phyloP scores from a whole-genome alignment of 208 protist species.

The Acanthamoeba divionensis region DNA sequence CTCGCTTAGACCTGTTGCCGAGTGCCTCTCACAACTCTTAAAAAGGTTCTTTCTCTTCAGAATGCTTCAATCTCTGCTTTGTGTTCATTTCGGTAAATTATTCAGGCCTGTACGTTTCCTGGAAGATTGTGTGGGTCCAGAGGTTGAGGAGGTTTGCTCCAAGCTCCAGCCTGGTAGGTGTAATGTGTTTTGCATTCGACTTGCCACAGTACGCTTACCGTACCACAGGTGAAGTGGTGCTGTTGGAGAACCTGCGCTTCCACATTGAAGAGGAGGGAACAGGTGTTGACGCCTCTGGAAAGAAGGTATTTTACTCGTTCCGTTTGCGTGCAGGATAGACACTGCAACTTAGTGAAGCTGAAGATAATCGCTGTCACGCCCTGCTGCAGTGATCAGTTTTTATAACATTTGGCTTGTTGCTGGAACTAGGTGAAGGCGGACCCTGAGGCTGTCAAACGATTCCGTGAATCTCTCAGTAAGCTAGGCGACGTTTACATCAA shows the following conservation, averaged over 20 bases:
- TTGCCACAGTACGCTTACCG: not conserved
- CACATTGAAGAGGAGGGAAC: slow-evolving; percentile 95
- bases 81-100: not conserved
- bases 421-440: slow-evolving; percentile 71
- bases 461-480: slow-evolving; percentile 85
- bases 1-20: slow-evolving; percentile 90
- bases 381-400: too few relatives aligned
- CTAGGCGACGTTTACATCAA: slow-evolving; percentile 97
- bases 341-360: too few relatives aligned
- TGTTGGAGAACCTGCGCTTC: slow-evolving; percentile 99
- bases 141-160: slow-evolving; percentile 83
- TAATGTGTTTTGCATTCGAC: slow-evolving; percentile 76
- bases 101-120: slow-evolving; percentile 80
- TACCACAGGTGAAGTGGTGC: slow-evolving; percentile 18
- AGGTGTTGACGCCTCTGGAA: slow-evolving; percentile 81
- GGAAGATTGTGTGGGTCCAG: slow-evolving; percentile 84
- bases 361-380: too few relatives aligned
- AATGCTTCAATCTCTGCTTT: slow-evolving; percentile 69
- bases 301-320: slow-evolving; percentile 56
- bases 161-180: slow-evolving; percentile 55
- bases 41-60: not conserved
- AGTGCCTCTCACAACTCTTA: slow-evolving; percentile 88
- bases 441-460: slow-evolving; percentile 73
- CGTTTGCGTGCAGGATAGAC: too few relatives aligned
- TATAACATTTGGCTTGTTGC: too few relatives aligned